Conservation (phyloP, 2,329 filamentous ascomycete species). For the Clarireedia hainanense region DNA sequence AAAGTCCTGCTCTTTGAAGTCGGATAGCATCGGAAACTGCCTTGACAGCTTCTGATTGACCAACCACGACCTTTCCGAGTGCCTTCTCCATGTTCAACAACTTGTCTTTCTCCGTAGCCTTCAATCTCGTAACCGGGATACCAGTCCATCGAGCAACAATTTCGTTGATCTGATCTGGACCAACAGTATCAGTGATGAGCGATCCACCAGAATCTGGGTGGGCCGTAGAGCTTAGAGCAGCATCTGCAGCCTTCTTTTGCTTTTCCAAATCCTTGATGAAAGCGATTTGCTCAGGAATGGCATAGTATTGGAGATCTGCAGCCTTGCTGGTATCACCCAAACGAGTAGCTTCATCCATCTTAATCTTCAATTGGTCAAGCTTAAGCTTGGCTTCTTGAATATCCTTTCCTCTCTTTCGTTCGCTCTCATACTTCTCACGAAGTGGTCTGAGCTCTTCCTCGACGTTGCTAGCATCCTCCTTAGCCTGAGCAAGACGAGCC, state of each 20-base stretch:
- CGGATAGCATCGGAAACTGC: conserved; percentile 95
- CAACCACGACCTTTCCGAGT: conserved; percentile 77
- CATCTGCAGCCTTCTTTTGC: conserved; percentile 73
- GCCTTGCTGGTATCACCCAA: conserved; percentile 77
- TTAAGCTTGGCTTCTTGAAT: conserved; percentile 95
- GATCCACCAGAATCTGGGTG: conserved; percentile 55
- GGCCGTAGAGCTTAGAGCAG: conserved; percentile 47
- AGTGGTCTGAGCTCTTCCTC: conserved; percentile 88
- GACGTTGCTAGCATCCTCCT: conserved; percentile 86
- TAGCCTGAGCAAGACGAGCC: conserved; percentile 71
- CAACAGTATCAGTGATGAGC: conserved; percentile 87
- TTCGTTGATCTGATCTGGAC: conserved; percentile 97
- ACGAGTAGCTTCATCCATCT: conserved; percentile 88
- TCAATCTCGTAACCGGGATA: conserved; percentile 89
- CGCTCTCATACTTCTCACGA: conserved; percentile 89
- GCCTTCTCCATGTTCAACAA: conserved; percentile 93
- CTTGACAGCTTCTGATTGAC: conserved; percentile 86
- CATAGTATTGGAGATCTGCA: conserved; percentile 93
- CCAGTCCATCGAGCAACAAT: conserved; percentile 98
- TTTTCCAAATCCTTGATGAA: conserved; percentile 75
- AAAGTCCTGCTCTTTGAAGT: conserved; percentile 85
- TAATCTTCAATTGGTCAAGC: conserved; percentile 83
- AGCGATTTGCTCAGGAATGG: conserved; percentile 82
- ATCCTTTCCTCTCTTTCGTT: conserved; percentile 83
- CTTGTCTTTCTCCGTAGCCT: conserved; percentile 96